These are phyloP conservation scores for Rhododendron molle DNA, from an alignment of 148 eudicot species.

Conservation along the genomic window DNA sequence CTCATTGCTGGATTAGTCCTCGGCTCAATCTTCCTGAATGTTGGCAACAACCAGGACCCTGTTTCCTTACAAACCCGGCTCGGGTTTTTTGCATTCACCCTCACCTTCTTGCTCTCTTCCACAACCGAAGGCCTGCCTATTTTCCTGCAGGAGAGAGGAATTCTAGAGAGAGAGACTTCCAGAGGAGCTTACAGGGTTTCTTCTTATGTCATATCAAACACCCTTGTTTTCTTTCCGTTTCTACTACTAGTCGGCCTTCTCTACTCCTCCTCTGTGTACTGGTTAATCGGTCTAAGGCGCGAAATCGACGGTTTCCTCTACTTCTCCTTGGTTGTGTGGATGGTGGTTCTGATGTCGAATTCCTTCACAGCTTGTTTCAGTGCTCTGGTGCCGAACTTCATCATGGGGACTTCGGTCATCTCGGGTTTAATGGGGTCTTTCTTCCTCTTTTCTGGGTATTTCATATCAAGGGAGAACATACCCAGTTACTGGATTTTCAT, in stretches of 20 bases:
- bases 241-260: constrained; percentile 55
- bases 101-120: constrained; percentile 85
- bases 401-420: constrained; percentile 90
- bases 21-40: constrained; percentile 68
- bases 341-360: constrained; percentile 81
- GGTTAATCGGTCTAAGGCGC: constrained; percentile 70
- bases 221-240: constrained; percentile 77
- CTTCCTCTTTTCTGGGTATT: constrained; percentile 91
- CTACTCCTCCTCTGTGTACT: constrained; percentile 66
- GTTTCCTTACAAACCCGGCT: constrained; percentile 58
- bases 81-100: constrained; percentile 85
- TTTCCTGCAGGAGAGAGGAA: constrained; percentile 85
- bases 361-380: constrained; percentile 93
- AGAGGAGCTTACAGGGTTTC: constrained; percentile 90
- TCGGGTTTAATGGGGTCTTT: constrained; percentile 91
- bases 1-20: constrained; percentile 58
- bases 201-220: constrained; percentile 78
- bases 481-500: constrained; percentile 89
- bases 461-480: constrained; percentile 63
- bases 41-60: constrained; percentile 31
- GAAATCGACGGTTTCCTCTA: constrained; percentile 55
- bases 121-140: constrained; percentile 93
- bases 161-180: constrained; percentile 74
- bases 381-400: constrained; percentile 84
- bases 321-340: constrained; percentile 79